Evolutionary conservation across 306 rosid species (phyloP), one percentile per base, ranked within the genome.

Genomic region (Hippophae rhamnoides): DNA sequence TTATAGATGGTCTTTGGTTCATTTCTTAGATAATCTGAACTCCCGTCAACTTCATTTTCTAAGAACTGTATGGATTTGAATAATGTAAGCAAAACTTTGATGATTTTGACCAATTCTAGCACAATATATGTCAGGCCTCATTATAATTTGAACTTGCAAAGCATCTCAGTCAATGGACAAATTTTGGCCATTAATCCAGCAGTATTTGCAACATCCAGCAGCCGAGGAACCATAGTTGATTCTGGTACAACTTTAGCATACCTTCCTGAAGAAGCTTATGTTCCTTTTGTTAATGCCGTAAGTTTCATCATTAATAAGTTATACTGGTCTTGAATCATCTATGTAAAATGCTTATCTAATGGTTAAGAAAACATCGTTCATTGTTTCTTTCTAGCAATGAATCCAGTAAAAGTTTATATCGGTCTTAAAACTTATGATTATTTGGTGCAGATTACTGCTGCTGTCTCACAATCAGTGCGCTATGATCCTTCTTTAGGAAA

Each of bases 241-340:
- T 88, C 99, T 11, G 99, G 99, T 70, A 93, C 99, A 58, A 93
- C 99, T 55, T 79, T 93, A 82, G 97, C 97, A 10, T 93, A 93
- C 76, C 95, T 93, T 68, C 94, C 95, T 12, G 94, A 83, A 73
- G 90, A 75, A 62, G 99, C 99, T 53, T 93, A 76, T 64, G 79
- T 72, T 58, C 85, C 97, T 67, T 88, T 93, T 52, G 76, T 93
- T 60, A 74, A 41, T 70, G 97, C 99, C 43, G 99, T 93, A 77
- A 78, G 97, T 82, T 67, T 63, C 53, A 26, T 6, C 38, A 18
- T 26, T 41, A 41, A 41, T 58, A 7, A 13, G 25, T 49, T 13
- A 9, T n/a, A 12, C 12, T 31, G 38, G 38, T 31, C 38, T 31
- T 31, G 5, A 31, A 31, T 31, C 0, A 31, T 31, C 38, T 4